Percentiles rank a stretch among this genome's conserved stretches.
These are phyloP conservation scores for Gracilaria domingensis DNA, from an alignment of 23 red algal genomes.

Conservation along the genomic window DNA sequence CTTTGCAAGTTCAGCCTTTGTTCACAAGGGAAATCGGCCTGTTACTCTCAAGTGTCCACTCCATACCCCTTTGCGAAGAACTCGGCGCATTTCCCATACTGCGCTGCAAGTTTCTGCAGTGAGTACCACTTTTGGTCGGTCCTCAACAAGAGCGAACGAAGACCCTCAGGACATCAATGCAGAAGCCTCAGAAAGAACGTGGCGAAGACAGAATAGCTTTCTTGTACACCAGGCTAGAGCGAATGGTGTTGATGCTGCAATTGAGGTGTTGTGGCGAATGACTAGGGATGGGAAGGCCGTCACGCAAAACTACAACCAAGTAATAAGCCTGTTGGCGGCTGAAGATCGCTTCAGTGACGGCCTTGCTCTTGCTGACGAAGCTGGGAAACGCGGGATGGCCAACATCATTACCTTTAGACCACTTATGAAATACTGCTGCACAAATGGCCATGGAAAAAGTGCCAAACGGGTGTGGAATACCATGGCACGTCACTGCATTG, in stretches of 20 bases:
- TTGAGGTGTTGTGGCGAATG: constrained; percentile 62
- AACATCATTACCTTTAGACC: constrained; percentile 83
- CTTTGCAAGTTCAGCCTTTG: background rate
- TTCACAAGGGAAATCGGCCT: background rate
- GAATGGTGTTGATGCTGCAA: constrained; percentile 48
- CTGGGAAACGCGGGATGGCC: constrained; percentile 35
- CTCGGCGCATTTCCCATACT: background rate
- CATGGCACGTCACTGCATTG: constrained; percentile 52
- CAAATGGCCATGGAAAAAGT: constrained; percentile 36
- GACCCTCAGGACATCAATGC: background rate
- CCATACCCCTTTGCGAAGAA: background rate
- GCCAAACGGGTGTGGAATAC: constrained; percentile 61
- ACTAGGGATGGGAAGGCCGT: constrained; percentile 58
- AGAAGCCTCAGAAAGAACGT: constrained; percentile 12
- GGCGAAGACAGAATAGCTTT: constrained; percentile 57
- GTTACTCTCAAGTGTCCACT: background rate
- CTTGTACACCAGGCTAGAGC: constrained; percentile 31
- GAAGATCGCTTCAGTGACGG: constrained; percentile 58
- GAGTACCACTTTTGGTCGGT: background rate
- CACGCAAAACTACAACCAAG: constrained; percentile 80
- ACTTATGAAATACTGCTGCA: constrained; percentile 78
- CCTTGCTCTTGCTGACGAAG: constrained; percentile 65
- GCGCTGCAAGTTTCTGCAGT: background rate
- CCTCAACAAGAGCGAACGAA: background rate
- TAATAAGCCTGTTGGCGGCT: constrained; percentile 63